Base-by-base conservation (phyloP, 139 green algal species). In the Micractinium sp. region DNA sequence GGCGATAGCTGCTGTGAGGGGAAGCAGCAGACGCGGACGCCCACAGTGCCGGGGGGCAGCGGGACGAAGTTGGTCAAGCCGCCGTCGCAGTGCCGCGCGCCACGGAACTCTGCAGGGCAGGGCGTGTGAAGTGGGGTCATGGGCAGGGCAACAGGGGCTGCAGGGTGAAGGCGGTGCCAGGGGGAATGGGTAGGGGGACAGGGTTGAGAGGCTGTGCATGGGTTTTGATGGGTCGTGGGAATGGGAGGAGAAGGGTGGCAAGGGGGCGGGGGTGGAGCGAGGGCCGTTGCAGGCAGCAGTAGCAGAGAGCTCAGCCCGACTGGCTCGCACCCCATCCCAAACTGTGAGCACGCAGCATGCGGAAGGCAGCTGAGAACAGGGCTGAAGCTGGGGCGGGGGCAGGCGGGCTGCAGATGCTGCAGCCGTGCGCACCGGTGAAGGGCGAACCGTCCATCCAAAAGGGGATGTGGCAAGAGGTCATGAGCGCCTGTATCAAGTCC, bases 61-160 rank as follows among this genome's bases (percentile, higher is more conserved):
- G 96, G 96, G n/a, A 98, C 95, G 89, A 98, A 98, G 85, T 96
- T 96, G 5, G 96, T 97, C n/a, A 98, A 79, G 73, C 85, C 63
- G 67, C 83, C 96, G 61, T 98, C 96, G 25, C 94, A 91, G 41
- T 90, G 92, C 25, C 91, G n/a, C 0, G 39, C 76, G 25, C 94
- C 92, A 7, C 95, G 89, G 90, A 97, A 98, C 19, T 84, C 82
- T 9, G 92, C 69, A 79, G n/a, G n/a, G 60, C 60, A 66, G 60
- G 15, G 60, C 15, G 60, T 14, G 60, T 23, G 15, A 66, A 23
- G 60, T 23, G 60, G 60, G 60, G 60, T 23, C 60, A 75, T 36
- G 61, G 19, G 3, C 18, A 16, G 3, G 3, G 56, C 39, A 80
- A 35, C 23, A 15, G 19, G n/a, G 41, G 27, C 23, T 39, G 9